Percentiles rank a stretch among this genome's conserved stretches.
Conservation (phyloP, 768 basidiomycete genomes). For the Mycena alexandri region DNA sequence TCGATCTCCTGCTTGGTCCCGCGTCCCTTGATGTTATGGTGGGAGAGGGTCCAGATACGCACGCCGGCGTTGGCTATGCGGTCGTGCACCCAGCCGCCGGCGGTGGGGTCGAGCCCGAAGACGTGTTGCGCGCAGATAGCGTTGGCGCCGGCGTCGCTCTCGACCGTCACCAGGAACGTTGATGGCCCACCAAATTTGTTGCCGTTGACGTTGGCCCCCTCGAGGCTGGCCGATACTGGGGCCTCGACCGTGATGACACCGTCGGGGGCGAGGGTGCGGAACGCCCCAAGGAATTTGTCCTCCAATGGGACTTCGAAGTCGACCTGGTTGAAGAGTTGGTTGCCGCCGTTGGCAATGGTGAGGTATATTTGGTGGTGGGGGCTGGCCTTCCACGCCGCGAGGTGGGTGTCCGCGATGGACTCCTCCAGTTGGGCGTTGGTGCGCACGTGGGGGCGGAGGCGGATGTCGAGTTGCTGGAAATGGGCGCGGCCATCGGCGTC, state of each 20-base stretch:
- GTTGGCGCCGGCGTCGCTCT: not conserved
- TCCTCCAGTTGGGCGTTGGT: not conserved
- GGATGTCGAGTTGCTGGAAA: not conserved
- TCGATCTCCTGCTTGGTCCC: not conserved
- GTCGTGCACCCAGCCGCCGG: not conserved
- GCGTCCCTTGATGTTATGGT: not conserved
- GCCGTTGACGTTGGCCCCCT: not conserved
- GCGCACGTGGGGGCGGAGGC: not conserved
- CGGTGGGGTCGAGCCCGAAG: not conserved
- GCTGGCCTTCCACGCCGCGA: not conserved
- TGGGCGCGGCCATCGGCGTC: not conserved
- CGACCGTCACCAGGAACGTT: not conserved
- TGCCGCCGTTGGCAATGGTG: not conserved
- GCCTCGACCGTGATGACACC: not conserved
- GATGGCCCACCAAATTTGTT: conserved; percentile 3
- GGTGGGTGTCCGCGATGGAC: not conserved
- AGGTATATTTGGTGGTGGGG: not conserved
- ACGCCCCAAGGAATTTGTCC: not conserved
- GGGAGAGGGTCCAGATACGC: not conserved
- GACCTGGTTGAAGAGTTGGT: conserved; percentile 1
- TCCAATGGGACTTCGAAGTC: conserved; percentile 2
- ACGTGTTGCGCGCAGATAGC: not conserved
- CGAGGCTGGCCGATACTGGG: not conserved
- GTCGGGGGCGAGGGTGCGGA: not conserved
- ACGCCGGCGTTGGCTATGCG: not conserved